Evolutionary conservation across 441 rosid genomes (phyloP).

Genomic region (Populus tomentosa): DNA sequence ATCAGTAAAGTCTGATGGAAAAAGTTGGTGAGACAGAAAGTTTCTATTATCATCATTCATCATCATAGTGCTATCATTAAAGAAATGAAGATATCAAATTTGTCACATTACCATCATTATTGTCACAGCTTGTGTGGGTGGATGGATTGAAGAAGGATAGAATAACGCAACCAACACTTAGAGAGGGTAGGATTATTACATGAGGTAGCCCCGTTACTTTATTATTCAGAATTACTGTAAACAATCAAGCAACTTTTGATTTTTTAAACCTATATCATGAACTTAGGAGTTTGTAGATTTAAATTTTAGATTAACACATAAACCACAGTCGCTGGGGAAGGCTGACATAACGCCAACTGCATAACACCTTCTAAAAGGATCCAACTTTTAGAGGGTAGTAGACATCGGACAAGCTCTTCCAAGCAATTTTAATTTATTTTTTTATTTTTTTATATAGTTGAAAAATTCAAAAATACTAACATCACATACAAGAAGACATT

Average conservation of each 20-base stretch:
- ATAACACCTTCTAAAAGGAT: background rate
- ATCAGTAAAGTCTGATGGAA: background rate
- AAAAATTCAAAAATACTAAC: background rate
- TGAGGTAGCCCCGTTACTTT: background rate
- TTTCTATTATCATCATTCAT: background rate
- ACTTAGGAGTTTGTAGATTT: background rate
- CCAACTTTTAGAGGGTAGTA: background rate
- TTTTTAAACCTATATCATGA: background rate
- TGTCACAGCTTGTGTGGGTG: background rate
- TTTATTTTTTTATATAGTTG: background rate
- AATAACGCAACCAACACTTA: background rate
- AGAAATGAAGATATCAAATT: background rate
- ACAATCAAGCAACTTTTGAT: background rate
- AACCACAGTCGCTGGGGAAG: background rate
- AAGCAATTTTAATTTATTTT: too few species aligned
- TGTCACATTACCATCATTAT: background rate
- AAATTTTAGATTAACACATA: background rate
- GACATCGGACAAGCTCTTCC: background rate
- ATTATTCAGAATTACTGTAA: background rate
- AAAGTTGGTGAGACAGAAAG: conserved; percentile 12
- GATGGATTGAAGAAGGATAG: background rate
- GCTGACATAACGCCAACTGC: background rate
- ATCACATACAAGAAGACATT: conserved; percentile 5
- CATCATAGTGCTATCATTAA: background rate
- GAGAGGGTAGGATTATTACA: background rate